Conservation (phyloP, 2,329 filamentous ascomycete species). For the Annulohypoxylon truncatum region DNA sequence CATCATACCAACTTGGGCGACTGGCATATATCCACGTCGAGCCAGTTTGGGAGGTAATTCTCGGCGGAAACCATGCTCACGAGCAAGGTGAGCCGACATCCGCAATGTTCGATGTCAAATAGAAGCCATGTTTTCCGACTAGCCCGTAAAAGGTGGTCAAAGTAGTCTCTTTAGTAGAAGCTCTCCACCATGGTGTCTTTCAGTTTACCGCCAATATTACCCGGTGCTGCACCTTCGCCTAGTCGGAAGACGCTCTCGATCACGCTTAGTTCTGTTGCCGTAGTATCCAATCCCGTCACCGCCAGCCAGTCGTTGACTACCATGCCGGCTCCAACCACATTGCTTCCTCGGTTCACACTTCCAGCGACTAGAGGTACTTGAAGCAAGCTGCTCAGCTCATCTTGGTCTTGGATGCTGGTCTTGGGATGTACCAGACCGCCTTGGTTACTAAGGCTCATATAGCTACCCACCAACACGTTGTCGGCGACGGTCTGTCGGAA, state of each 20-base stretch:
- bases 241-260: constrained; percentile 96
- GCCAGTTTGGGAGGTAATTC: constrained; percentile 8
- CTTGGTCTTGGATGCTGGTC: constrained; percentile 96
- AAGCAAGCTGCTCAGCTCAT: constrained; percentile 91
- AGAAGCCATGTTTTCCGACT: constrained; percentile 11
- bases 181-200: constrained; percentile 99
- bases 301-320: constrained; percentile 98
- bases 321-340: constrained; percentile 96
- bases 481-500: constrained; percentile 96
- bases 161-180: constrained; percentile 77
- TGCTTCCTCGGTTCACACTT: constrained; percentile 89
- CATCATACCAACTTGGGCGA: constrained; percentile 20
- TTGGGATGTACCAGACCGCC: constrained; percentile 98
- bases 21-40: constrained; percentile 18
- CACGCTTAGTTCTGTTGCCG: constrained; percentile 96
- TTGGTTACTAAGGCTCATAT: constrained; percentile 96
- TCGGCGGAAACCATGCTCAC: constrained; percentile 7
- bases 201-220: constrained; percentile 82
- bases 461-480: constrained; percentile 94
- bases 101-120: constrained; percentile 1
- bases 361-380: constrained; percentile 97
- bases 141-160: neutral
- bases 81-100: neutral
- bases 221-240: constrained; percentile 84
- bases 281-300: constrained; percentile 92